Conservation (phyloP, 192 early-diverging fungal genomes). For the Gaertneriomyces sp. region DNA sequence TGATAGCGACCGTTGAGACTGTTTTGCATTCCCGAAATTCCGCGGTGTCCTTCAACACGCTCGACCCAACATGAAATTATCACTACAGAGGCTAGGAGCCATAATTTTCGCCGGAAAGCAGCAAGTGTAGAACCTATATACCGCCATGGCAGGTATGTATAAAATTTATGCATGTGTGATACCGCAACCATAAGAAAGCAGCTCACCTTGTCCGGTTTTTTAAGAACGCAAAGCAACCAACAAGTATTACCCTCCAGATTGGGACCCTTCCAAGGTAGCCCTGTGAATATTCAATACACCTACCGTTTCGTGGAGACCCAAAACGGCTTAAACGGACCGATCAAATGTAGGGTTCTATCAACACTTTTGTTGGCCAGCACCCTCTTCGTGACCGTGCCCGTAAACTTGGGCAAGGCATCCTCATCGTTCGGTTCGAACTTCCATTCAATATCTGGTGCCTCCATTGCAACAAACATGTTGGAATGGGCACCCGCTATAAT, state of each 20-base stretch:
- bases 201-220: background rate
- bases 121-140: no score
- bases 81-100: no score
- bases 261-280: constrained; percentile 79
- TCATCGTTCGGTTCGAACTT: constrained; percentile 85
- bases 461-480: constrained; percentile 80
- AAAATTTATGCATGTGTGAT: no score
- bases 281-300: background rate
- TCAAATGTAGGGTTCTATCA: constrained; percentile 68
- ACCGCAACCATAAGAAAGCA: no score
- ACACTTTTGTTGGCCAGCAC: constrained; percentile 83
- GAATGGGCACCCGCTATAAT: constrained; percentile 89
- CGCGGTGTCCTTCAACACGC: no score
- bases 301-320: background rate
- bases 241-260: constrained; percentile 75
- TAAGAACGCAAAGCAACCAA: constrained; percentile 45
- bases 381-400: constrained; percentile 81
- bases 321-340: background rate
- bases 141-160: no score
- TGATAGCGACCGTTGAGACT: no score
- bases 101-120: no score
- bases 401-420: constrained; percentile 85
- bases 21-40: no score
- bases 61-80: no score
- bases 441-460: constrained; percentile 90